Conservation (phyloP, 2,329 filamentous ascomycete species). For the Paecilomyces sp. region DNA sequence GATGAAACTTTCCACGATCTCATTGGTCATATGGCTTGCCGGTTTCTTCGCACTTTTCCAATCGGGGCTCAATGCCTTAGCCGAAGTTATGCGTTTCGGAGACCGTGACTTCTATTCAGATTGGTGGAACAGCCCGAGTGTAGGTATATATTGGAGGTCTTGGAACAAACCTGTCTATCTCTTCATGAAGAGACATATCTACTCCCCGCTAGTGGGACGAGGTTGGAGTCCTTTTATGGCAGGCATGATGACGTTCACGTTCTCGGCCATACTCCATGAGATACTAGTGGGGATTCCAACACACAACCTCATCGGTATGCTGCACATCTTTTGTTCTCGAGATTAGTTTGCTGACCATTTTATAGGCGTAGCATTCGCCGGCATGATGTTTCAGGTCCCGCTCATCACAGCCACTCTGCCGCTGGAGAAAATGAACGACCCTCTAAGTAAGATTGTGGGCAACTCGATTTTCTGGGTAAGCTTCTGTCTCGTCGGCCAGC, state of each 20-base stretch:
- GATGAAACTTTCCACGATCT: conserved; percentile 93
- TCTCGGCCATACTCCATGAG: conserved; percentile 87
- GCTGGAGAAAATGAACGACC: conserved; percentile 69
- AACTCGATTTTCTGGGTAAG: conserved; percentile 96
- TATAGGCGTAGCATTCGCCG: conserved; percentile 78
- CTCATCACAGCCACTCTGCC: conserved; percentile 75
- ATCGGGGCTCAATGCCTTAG: conserved; percentile 80
- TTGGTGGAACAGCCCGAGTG: conserved; percentile 91
- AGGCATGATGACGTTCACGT: conserved; percentile 74
- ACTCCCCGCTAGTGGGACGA: conserved; percentile 75
- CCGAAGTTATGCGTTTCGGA: conserved; percentile 82
- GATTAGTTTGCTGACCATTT: neutral
- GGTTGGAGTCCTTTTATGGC: conserved; percentile 67
- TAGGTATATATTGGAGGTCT: conserved; percentile 85
- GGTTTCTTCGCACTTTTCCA: conserved; percentile 98
- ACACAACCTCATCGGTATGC: conserved; percentile 78
- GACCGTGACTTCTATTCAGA: conserved; percentile 94
- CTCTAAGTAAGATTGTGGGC: conserved; percentile 70
- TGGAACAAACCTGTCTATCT: conserved; percentile 98
- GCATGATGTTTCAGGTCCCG: conserved; percentile 90
- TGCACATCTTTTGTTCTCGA: neutral
- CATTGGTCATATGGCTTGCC: conserved; percentile 91
- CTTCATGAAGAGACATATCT: conserved; percentile 94
- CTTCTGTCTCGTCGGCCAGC: conserved; percentile 92
- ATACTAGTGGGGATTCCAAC: conserved; percentile 89